Base-by-base conservation (phyloP, 768 basidiomycete species). In the Boletus rufocinnamomeus region DNA sequence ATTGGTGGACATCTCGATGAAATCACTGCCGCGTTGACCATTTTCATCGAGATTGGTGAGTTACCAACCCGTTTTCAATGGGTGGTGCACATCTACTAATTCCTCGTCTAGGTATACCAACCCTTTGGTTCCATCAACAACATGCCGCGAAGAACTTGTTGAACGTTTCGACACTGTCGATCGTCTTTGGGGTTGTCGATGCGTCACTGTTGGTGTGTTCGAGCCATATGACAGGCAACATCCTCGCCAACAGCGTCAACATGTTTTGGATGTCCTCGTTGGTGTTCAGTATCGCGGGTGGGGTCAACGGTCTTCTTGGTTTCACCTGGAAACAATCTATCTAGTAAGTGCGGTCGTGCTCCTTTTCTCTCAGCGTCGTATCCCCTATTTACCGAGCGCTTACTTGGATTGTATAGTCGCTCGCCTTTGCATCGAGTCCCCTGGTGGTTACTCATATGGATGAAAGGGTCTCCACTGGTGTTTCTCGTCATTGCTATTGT, bases 401-500 rank as follows among this genome's bases (percentile, higher is more conserved):
- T 19, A 0, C 27, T 47, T 45, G 47, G 10, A 44, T 25, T 11
- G 13, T 41, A 41, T 35, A 63, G 80, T 61, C 82, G 81, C 35
- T 83, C 81, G 2, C 81, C 82, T 27, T 69, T 78, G 21, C 77
- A 83, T 52, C 76, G 80, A 35, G 80, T 83, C 14, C 82, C 81
- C 6, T 81, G 81, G 82, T 82, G 81, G 81, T 70, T 82, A 17
- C 67, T 82, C 23, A 86, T 88, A 62, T 93, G 88, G 88, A 91
- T 92, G 76, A 92, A 91, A 68, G 80, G 89, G 14, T 89, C 88
- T 2, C 90, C 91, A 10, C 79, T 93, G 35, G 86, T 91, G 54
- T 91, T 92, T 73, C 82, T 93, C 50, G 89, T 92, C 44, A 78
- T 89, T 62, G 89, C 91, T 27, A 89, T 92, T 27, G 87, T 87